Evolutionary conservation across 177 flowering plant genomes (phyloP).

Genomic region (Tripterygium wilfordii): DNA sequence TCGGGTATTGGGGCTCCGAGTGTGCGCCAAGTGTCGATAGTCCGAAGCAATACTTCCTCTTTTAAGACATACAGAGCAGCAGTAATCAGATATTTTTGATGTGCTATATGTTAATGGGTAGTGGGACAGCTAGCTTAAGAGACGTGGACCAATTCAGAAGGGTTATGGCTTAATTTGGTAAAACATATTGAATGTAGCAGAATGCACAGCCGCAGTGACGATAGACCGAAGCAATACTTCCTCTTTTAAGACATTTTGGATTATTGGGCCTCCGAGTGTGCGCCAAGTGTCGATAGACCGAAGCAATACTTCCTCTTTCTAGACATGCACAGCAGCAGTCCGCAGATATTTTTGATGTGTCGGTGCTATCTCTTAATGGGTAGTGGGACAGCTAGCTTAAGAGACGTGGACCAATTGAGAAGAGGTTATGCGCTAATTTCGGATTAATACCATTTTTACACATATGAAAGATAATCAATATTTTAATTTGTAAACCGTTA

Average conservation of each 20-base stretch:
- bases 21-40: slow-evolving; percentile 43
- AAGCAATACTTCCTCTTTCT: not conserved
- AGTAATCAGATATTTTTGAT: slow-evolving; percentile 6
- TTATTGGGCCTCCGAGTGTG: too few species aligned
- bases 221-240: slow-evolving; percentile 1
- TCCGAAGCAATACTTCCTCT: slow-evolving; percentile 1
- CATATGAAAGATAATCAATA: too few species aligned
- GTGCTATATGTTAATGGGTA: too few species aligned
- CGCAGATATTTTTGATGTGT: slow-evolving; percentile 4
- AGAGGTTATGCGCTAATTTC: not conserved
- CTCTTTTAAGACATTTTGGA: slow-evolving; percentile 8
- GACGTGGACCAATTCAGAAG: too few species aligned
- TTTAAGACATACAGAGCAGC: slow-evolving; percentile 10
- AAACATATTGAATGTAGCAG: too few species aligned
- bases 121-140: slow-evolving; percentile 10
- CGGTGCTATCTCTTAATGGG: too few species aligned
- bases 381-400: slow-evolving; percentile 7
- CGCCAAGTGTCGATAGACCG: slow-evolving; percentile 35
- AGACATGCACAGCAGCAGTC: not conserved
- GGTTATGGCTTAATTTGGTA: too few species aligned
- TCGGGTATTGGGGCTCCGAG: slow-evolving; percentile 10
- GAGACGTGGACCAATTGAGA: slow-evolving; percentile 37
- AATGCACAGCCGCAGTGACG: too few species aligned
- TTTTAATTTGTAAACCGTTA: too few species aligned
- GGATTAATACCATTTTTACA: too few species aligned